A percentile compares a stretch with the other conserved stretches of the same genome.
These are phyloP conservation scores for Lipomyces kockii DNA, from an alignment of 805 yeast species.

Conservation along the genomic window DNA sequence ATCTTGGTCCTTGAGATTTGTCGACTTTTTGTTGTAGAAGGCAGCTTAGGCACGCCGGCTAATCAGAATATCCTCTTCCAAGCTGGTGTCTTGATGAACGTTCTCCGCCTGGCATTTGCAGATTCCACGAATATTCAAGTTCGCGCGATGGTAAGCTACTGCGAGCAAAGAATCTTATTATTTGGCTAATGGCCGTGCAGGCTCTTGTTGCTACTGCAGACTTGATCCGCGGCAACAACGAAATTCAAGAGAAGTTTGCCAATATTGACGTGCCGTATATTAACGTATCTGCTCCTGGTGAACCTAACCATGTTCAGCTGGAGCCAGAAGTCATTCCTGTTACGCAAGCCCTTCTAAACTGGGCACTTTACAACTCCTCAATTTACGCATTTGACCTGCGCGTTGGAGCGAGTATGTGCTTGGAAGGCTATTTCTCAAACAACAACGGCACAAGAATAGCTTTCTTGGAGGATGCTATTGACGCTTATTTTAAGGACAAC, in stretches of 20 bases:
- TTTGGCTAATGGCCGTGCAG: constrained; percentile 57
- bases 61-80: constrained; percentile 67
- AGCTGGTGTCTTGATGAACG: constrained; percentile 66
- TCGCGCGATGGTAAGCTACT: constrained; percentile 50
- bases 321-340: constrained; percentile 63
- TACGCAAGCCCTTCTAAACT: constrained; percentile 71
- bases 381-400: constrained; percentile 84
- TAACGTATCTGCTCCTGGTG: constrained; percentile 66
- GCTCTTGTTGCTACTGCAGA: constrained; percentile 80
- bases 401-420: constrained; percentile 66
- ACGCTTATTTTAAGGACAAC: constrained; percentile 29
- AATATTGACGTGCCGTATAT: constrained; percentile 90
- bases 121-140: constrained; percentile 65
- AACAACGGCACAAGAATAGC: constrained; percentile 64
- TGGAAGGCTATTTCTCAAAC: constrained; percentile 69
- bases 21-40: constrained; percentile 71
- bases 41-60: constrained; percentile 61
- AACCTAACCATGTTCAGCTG: constrained; percentile 39
- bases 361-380: constrained; percentile 81
- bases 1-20: constrained; percentile 72
- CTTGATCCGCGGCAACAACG: constrained; percentile 67
- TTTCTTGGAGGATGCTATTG: constrained; percentile 70
- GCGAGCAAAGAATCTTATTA: constrained; percentile 57
- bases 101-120: constrained; percentile 70
- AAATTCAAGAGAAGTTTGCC: constrained; percentile 71